Conservation (phyloP, 129 eudicot genomes). For the Calendula officinalis region DNA sequence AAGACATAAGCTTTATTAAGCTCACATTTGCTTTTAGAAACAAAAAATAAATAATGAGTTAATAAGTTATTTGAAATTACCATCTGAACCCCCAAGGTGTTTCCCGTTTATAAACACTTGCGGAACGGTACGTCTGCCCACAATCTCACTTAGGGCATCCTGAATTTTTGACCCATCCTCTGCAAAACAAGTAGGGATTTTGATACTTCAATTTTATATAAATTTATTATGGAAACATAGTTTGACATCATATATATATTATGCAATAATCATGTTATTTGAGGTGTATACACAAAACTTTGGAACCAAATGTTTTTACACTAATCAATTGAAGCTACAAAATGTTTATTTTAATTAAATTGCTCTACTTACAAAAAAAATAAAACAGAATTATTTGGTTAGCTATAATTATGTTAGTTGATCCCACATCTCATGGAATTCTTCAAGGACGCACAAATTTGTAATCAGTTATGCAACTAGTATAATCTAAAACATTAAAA, state of each 20-base stretch:
- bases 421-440: not conserved
- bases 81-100: constrained; percentile 99
- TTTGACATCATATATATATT: not conserved
- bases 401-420: not conserved
- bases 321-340: no score
- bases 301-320: no score
- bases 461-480: not conserved
- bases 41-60: not conserved
- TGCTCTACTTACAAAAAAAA: no score
- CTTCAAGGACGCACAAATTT: not conserved
- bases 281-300: no score
- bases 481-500: not conserved
- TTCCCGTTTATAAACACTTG: constrained; percentile 96
- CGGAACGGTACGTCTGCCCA: constrained; percentile 93
- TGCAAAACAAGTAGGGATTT: constrained; percentile 26
- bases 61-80: constrained; percentile 38
- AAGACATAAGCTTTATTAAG: not conserved
- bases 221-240: not conserved
- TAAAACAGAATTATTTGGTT: not conserved
- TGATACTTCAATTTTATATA: not conserved
- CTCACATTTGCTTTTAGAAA: not conserved
- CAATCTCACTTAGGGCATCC: constrained; percentile 70
- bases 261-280: not conserved
- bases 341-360: no score
- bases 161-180: constrained; percentile 82